phyloP scores from a whole-genome alignment of 306 rosid genomes.

The Ochetophila trinervis region DNA sequence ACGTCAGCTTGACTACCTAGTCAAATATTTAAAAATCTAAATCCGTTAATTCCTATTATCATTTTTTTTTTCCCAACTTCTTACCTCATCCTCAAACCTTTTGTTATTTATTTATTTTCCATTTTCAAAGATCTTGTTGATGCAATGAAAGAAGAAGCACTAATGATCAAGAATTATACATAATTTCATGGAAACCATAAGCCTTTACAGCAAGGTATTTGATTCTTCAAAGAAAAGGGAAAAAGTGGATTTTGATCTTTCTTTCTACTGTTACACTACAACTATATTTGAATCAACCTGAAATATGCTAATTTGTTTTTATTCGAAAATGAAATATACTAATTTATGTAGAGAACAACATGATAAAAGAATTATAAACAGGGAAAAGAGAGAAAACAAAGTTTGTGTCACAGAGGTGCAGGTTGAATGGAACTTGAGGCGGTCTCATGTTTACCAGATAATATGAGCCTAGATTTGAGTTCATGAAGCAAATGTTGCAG shows the following conservation, averaged over 20 bases:
- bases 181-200: not conserved
- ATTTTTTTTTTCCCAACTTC: not conserved
- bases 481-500: constrained; percentile 32
- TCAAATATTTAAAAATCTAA: too few species aligned
- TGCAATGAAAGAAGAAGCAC: not conserved
- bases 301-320: not conserved
- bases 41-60: too few species aligned
- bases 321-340: too few species aligned
- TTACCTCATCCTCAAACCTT: not conserved
- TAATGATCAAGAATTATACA: not conserved
- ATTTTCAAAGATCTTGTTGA: too few species aligned
- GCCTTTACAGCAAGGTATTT: not conserved
- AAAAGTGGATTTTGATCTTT: constrained; percentile 5
- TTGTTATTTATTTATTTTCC: not conserved
- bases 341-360: not conserved
- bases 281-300: not conserved
- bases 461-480: constrained; percentile 40
- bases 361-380: not conserved
- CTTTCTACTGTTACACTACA: not conserved
- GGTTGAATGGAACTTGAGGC: constrained; percentile 33
- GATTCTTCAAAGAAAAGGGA: not conserved
- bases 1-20: too few species aligned
- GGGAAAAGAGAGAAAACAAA: not conserved
- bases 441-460: constrained; percentile 19
- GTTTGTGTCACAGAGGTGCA: constrained; percentile 32